Evolutionary conservation across 2,329 filamentous ascomycete species (phyloP).

Genomic region (Leptographium lundbergii): DNA sequence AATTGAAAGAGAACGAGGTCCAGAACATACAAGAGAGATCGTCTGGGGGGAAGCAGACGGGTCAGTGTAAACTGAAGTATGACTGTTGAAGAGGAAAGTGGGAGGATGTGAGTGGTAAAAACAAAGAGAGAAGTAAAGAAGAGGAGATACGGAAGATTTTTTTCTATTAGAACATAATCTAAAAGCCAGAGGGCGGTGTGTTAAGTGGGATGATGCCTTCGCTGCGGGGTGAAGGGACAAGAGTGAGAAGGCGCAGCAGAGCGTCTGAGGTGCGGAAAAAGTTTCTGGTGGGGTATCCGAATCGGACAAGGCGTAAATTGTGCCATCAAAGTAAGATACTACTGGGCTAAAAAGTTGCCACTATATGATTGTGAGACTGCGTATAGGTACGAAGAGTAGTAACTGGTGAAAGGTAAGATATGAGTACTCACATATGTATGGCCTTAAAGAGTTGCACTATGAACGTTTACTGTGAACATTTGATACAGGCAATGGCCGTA

Average conservation of each 20-base stretch:
- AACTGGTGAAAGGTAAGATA: too few species aligned
- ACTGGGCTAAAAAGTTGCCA: background rate
- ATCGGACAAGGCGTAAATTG: background rate
- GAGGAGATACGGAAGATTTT: slow-evolving; percentile 5
- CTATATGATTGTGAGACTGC: background rate
- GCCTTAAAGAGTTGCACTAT: too few species aligned
- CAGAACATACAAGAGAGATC: slow-evolving; percentile 3
- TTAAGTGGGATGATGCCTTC: slow-evolving; percentile 3
- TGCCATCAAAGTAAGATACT: background rate
- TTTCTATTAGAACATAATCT: background rate
- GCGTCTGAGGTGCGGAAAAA: background rate
- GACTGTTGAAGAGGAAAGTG: background rate
- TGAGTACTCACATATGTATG: too few species aligned
- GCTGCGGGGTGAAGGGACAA: background rate
- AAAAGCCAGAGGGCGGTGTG: slow-evolving; percentile 8
- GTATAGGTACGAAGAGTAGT: too few species aligned
- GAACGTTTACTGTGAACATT: too few species aligned
- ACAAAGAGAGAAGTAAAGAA: slow-evolving; percentile 3
- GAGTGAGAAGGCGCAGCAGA: background rate
- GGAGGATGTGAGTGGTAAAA: slow-evolving; percentile 7
- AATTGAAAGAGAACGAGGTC: background rate
- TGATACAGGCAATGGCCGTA: too few species aligned
- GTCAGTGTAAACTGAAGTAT: background rate
- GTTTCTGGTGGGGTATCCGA: background rate
- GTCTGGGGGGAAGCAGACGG: slow-evolving; percentile 8